Evolutionary conservation across 352 stramenopile species (phyloP), one percentile per base, ranked within the genome.

Genomic region (Phytophthora pinifolia): DNA sequence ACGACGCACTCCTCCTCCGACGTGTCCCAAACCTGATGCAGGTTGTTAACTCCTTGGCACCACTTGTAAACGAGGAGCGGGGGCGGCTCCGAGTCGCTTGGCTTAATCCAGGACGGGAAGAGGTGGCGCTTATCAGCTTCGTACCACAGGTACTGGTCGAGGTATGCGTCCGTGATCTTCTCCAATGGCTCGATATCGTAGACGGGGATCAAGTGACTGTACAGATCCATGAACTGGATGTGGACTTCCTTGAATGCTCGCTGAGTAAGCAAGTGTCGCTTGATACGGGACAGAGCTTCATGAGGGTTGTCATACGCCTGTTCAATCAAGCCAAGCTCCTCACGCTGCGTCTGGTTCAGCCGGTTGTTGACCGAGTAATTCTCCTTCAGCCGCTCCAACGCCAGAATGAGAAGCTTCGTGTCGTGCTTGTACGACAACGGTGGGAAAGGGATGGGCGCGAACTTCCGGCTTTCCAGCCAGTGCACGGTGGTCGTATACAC

Each of bases 91-190:
- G 96, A 98, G 74, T 99, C 98, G 17, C 96, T 91, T 33, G 98
- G 98, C 76, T 99, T 99, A 50, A 99, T 97, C 98, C 98, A 99
- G 65, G 93, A 98, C 12, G 98, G 98, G 70, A 99, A 99, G n/a
- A 99, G 71, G 60, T 99, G 93, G 4, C 98, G 93, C 71, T 99
- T 99, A 78, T 99, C 97, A 13, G 96, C 97, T 80, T 99, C 98
- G 72, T 99, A 99, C 97, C 97, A 99, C 56, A 99, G 71, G 61
- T 99, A 99, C 77, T 99, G 98, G 65, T 99, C 98, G 45, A 99
- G 81, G 54, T 99, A 99, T 5, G 97, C 96, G 67, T 99, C 98
- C 2, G 98, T 99, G 62, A 99, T 99, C 79, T 99, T 99, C 76
- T 99, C 98, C 25, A 99, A 74, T 14, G 97, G 97, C 65, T 99